These are phyloP conservation scores for Colletotrichum sp. DNA, from an alignment of 2,329 filamentous ascomycete genomes.

Conservation along the genomic window DNA sequence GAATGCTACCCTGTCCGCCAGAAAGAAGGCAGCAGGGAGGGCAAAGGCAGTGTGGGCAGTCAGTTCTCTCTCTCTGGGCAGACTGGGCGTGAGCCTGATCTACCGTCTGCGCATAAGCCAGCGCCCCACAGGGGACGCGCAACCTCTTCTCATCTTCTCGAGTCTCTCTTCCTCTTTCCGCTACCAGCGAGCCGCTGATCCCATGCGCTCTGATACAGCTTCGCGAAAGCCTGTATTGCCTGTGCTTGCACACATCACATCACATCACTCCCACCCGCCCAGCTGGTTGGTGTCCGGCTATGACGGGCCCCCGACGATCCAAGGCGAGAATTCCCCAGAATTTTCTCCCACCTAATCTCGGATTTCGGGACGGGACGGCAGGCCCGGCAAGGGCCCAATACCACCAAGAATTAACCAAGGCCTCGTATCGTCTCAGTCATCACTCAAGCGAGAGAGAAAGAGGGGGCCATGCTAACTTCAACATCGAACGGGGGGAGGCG, in stretches of 20 bases:
- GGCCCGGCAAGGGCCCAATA: not conserved
- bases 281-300: not conserved
- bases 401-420: not conserved
- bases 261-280: not conserved
- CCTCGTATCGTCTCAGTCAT: not conserved
- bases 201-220: constrained; percentile 21
- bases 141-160: constrained; percentile 8
- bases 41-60: not conserved
- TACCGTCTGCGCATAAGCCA: constrained; percentile 15
- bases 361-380: not conserved
- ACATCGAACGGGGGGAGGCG: not conserved
- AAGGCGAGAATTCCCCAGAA: not conserved
- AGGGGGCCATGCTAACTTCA: not conserved
- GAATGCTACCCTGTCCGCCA: not conserved
- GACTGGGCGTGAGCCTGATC: constrained; percentile 6
- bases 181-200: constrained; percentile 3
- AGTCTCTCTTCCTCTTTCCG: constrained; percentile 9
- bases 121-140: constrained; percentile 21
- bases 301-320: not conserved
- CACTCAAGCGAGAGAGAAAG: not conserved
- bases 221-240: constrained; percentile 12
- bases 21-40: not conserved
- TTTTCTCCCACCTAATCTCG: not conserved
- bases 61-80: not conserved
- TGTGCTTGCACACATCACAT: not conserved